A percentile compares a stretch with the other conserved stretches of the same genome.
phyloP scores from a whole-genome alignment of 768 basidiomycete species.

The Boletus patriciae region DNA sequence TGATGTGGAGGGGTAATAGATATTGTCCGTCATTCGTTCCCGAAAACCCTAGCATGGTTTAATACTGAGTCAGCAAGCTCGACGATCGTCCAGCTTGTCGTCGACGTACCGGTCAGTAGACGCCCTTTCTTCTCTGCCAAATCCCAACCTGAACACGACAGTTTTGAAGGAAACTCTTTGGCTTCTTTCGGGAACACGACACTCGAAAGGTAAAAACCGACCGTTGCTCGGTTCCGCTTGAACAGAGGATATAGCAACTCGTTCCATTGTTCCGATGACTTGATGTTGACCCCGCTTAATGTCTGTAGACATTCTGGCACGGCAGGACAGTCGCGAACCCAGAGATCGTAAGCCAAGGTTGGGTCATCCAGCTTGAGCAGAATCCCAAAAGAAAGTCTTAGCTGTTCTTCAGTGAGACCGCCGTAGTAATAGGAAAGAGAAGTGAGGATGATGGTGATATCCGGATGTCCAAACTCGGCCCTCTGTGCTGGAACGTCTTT shows the following conservation, averaged over 20 bases:
- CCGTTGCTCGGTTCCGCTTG: conserved; percentile 25
- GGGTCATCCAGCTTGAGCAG: conserved; percentile 35
- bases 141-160: conserved; percentile 40
- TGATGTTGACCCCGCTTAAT: conserved; percentile 35
- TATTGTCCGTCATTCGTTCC: conserved; percentile 44
- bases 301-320: conserved; percentile 23
- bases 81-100: neutral
- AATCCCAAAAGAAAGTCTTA: conserved; percentile 29
- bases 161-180: conserved; percentile 36
- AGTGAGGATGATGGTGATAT: conserved; percentile 37
- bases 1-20: conserved; percentile 36
- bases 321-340: conserved; percentile 24
- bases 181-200: conserved; percentile 41
- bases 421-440: conserved; percentile 40
- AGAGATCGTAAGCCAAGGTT: conserved; percentile 30
- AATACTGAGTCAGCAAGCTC: neutral
- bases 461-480: conserved; percentile 42
- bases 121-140: conserved; percentile 28
- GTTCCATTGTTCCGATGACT: conserved; percentile 29
- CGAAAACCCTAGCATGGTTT: conserved; percentile 32
- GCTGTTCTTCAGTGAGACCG: conserved; percentile 33
- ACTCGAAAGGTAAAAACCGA: conserved; percentile 40
- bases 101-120: conserved; percentile 15
- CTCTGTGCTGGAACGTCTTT: conserved; percentile 38
- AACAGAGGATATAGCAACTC: conserved; percentile 29